phyloP scores from a whole-genome alignment of 768 basidiomycete genomes.

The Boletus fagicola region DNA sequence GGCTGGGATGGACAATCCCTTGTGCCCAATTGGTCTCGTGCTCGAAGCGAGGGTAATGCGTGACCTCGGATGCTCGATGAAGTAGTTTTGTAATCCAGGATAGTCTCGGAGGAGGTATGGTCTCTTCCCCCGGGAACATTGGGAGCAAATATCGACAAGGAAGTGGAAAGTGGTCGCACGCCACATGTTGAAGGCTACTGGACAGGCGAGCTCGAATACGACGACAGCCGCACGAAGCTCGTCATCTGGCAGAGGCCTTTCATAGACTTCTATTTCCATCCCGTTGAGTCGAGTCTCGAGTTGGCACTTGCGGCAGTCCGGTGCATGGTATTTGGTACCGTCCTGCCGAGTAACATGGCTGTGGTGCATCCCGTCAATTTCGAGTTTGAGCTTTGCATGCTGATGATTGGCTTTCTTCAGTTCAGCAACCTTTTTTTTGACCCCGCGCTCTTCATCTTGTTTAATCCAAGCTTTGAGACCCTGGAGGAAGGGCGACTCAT shows the following conservation, averaged over 20 bases:
- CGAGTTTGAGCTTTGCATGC: neutral
- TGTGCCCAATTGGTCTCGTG: too few relatives aligned
- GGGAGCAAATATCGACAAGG: too few relatives aligned
- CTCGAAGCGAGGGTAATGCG: too few relatives aligned
- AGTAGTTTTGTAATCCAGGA: too few relatives aligned
- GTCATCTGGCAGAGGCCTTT: conserved; percentile 45
- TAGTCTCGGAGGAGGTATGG: conserved; percentile 3
- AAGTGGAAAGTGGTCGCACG: too few relatives aligned
- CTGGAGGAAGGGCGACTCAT: conserved; percentile 21
- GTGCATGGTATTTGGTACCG: neutral
- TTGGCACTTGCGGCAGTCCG: conserved; percentile 22
- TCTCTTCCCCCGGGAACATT: too few relatives aligned
- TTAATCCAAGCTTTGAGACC: conserved; percentile 33
- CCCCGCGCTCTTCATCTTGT: conserved; percentile 17
- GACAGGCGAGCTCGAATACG: conserved; percentile 46
- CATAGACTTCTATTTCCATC: conserved; percentile 36
- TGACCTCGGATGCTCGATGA: too few relatives aligned
- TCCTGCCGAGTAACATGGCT: too few relatives aligned
- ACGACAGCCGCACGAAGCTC: conserved; percentile 20
- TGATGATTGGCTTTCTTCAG: conserved; percentile 13
- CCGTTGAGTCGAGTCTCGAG: conserved; percentile 9
- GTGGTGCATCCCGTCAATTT: neutral
- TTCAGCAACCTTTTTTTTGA: conserved; percentile 30
- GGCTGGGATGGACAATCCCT: too few relatives aligned
- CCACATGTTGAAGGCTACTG: too few relatives aligned